Conservation (phyloP, 2,329 filamentous ascomycete species). For the Uncinocarpus reesii region DNA sequence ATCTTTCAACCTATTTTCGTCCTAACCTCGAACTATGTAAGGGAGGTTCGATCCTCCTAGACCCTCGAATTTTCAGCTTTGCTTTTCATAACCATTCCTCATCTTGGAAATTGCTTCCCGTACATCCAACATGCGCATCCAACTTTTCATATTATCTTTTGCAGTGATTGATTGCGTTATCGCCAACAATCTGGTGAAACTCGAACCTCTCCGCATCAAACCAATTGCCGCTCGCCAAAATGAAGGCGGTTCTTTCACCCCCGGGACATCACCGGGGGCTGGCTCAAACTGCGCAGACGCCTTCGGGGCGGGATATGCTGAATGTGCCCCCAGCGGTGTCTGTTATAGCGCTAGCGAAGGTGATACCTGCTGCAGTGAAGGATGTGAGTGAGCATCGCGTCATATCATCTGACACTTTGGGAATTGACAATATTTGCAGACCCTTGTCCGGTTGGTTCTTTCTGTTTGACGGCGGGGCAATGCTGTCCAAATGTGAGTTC, state of each 20-base stretch:
- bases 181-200: background rate
- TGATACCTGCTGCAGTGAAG: constrained; percentile 19
- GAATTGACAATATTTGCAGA: constrained; percentile 11
- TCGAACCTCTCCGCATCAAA: background rate
- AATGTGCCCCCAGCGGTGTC: constrained; percentile 14
- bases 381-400: constrained; percentile 15
- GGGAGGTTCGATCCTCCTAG: no score
- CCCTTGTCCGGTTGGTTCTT: constrained; percentile 16
- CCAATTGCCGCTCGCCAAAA: background rate
- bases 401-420: background rate
- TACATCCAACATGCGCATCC: background rate
- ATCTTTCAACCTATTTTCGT: no score
- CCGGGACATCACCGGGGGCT: constrained; percentile 8
- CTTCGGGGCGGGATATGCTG: constrained; percentile 16
- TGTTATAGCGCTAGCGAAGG: constrained; percentile 18
- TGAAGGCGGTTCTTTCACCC: constrained; percentile 13
- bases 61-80: background rate
- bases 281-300: constrained; percentile 15
- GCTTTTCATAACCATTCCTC: background rate
- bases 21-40: no score
- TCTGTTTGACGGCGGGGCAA: constrained; percentile 16
- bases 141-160: background rate
- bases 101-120: background rate
- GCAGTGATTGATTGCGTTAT: background rate
- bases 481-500: constrained; percentile 17